Conservation (phyloP, 2,329 filamentous ascomycete species). For the Fusarium algeriense region DNA sequence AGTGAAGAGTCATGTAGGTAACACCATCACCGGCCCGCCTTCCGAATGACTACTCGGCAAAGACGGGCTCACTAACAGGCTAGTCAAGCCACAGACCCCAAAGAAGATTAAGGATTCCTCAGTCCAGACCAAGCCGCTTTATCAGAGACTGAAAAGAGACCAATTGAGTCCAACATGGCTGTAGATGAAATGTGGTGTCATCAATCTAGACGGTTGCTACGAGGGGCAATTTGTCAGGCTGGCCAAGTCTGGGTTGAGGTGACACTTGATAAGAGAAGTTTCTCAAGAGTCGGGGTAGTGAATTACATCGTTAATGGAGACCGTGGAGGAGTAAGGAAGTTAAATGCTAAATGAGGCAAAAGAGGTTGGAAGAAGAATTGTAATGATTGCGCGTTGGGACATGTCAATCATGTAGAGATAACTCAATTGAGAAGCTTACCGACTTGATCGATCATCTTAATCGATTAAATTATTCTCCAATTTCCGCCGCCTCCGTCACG, state of each 20-base stretch:
- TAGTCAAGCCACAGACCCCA: neutral
- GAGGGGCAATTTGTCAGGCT: neutral
- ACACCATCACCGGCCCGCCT: neutral
- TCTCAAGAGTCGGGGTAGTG: rapidly evolving
- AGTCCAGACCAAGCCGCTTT: neutral
- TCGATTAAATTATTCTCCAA: neutral
- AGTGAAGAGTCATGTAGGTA: rapidly evolving
- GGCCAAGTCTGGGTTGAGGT: neutral
- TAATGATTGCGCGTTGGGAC: rapidly evolving
- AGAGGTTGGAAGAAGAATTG: rapidly evolving
- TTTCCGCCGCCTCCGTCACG: neutral
- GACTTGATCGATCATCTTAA: neutral
- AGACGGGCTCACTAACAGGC: rapidly evolving
- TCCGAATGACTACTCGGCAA: neutral
- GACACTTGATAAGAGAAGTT: neutral
- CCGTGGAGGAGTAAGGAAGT: neutral
- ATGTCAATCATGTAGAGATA: neutral
- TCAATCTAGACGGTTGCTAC: neutral
- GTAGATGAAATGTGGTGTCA: neutral
- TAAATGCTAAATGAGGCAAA: neutral
- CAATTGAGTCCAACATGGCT: neutral
- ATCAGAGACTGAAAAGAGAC: rapidly evolving
- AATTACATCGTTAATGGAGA: rapidly evolving
- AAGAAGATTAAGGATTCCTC: too few relatives aligned
- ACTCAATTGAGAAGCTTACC: neutral